Evolutionary conservation across 306 rosid genomes (phyloP), one percentile per base, ranked within the genome.

Genomic region (Medicago ruthenica): DNA sequence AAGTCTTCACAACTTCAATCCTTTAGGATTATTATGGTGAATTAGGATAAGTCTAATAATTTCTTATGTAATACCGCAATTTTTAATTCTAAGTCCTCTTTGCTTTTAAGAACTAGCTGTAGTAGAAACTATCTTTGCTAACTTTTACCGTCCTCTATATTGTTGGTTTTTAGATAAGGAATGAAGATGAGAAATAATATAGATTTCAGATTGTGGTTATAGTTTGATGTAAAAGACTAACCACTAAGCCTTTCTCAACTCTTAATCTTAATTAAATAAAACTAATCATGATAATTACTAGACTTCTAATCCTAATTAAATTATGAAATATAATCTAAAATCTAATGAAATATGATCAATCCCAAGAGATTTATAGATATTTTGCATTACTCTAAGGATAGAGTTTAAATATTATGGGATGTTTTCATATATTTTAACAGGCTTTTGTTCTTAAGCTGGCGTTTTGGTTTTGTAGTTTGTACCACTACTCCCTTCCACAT

Each of bases 11-110:
- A 36, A 3, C 59, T 74, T 67, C 55, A 47, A 8, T n/a, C 40
- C 37, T 14, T 62, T 80, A 20, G 75, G 61, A 66, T 60, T 73
- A 9, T 73, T 73, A 37, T 65, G 31, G 20, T 42, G 51, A 34
- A 9, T 71, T 16, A 61, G 51, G 31, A 5, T 51, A 20, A 71
- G 58, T 48, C 57, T 48, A 37, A 22, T 12, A n/a, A 22, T 57
- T 74, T 67, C 51, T 48, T 39, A 54, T 67, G 21, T 60, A 37
- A 66, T 37, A 75, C 20, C 9, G 54, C 60, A 74, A 16, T 11
- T 8, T 68, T 55, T 22, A 45, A 59, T 67, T 80, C 54, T 47
- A 20, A 55, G 17, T 12, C 47, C 9, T 59, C 44, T 51, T 67
- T 39, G 10, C 79, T 44, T 53, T 59, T 40, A 70, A 39, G 54